Percentiles rank a stretch among this genome's conserved stretches.
These are phyloP conservation scores for Melaleuca quinquenervia DNA, from an alignment of 345 rosid genomes.

Conservation along the genomic window DNA sequence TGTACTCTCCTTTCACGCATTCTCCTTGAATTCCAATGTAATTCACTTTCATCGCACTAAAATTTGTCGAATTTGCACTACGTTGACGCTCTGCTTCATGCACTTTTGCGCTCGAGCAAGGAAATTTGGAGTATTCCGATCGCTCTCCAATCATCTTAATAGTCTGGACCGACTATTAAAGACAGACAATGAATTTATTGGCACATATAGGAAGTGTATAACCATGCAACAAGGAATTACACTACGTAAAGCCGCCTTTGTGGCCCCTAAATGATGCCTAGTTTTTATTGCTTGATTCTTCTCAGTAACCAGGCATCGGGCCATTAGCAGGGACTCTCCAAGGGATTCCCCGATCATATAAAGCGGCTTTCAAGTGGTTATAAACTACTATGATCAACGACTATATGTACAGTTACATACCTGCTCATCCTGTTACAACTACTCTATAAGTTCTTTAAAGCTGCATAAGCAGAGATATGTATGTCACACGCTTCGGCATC, in stretches of 20 bases:
- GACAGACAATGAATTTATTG: background rate
- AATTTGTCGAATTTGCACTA: too few relatives aligned
- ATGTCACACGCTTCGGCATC: constrained; percentile 43
- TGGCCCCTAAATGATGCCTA: background rate
- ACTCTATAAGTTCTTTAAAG: constrained; percentile 34
- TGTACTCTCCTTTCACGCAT: too few relatives aligned
- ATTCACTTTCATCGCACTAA: too few relatives aligned
- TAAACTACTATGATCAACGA: background rate
- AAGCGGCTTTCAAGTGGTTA: background rate
- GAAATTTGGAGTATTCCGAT: too few relatives aligned
- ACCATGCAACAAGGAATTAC: background rate
- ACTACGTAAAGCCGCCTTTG: background rate
- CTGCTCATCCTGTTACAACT: background rate
- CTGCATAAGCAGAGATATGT: constrained; percentile 54
- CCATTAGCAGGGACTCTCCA: background rate
- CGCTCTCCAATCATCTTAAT: too few relatives aligned
- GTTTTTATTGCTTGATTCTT: background rate
- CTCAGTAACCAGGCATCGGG: background rate
- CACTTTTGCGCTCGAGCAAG: too few relatives aligned
- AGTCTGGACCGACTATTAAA: background rate
- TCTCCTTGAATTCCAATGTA: too few relatives aligned
- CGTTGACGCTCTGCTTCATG: too few relatives aligned
- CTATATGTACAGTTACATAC: background rate
- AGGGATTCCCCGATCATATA: background rate
- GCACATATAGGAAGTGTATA: background rate